phyloP scores from a whole-genome alignment of 306 rosid genomes.

The Vigna reflexopilosa region DNA sequence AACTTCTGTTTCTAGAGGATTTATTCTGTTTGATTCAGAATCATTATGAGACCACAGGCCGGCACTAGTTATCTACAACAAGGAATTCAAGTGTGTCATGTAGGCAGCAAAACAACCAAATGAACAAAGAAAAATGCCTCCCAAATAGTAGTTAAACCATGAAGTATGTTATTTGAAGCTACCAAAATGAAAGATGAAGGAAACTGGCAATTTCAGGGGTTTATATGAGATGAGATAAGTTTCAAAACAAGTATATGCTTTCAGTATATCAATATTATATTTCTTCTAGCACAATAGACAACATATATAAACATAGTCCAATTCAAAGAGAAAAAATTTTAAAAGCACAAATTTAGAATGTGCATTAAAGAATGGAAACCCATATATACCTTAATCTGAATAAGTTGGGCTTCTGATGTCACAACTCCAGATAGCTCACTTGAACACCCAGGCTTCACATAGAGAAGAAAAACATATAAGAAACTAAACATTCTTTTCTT shows the following conservation, averaged over 20 bases:
- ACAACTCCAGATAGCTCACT: conserved; percentile 82
- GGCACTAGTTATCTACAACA: conserved; percentile 73
- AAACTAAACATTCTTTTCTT: background rate
- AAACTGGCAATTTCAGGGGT: background rate
- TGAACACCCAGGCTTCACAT: conserved; percentile 94
- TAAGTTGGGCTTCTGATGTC: conserved; percentile 80
- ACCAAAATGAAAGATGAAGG: conserved; percentile 7
- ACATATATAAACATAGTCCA: conserved; percentile 15
- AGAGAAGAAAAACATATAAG: conserved; percentile 37
- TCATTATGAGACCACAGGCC: conserved; percentile 85
- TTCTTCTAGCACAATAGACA: background rate
- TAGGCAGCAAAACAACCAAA: conserved; percentile 41
- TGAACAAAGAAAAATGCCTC: conserved; percentile 34
- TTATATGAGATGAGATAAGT: background rate
- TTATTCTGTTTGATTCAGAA: conserved; percentile 57
- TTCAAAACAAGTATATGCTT: background rate
- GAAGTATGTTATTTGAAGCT: background rate
- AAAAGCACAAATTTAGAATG: conserved; percentile 19
- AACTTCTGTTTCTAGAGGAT: conserved; percentile 49
- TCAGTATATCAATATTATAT: conserved; percentile 11
- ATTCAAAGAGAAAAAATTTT: background rate
- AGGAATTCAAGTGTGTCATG: conserved; percentile 26
- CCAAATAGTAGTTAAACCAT: conserved; percentile 30
- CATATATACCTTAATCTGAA: conserved; percentile 78
- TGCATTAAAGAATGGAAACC: conserved; percentile 32